These are phyloP conservation scores for Pseudocercospora macadamiae DNA, from an alignment of 2,329 filamentous ascomycete species.

Conservation along the genomic window DNA sequence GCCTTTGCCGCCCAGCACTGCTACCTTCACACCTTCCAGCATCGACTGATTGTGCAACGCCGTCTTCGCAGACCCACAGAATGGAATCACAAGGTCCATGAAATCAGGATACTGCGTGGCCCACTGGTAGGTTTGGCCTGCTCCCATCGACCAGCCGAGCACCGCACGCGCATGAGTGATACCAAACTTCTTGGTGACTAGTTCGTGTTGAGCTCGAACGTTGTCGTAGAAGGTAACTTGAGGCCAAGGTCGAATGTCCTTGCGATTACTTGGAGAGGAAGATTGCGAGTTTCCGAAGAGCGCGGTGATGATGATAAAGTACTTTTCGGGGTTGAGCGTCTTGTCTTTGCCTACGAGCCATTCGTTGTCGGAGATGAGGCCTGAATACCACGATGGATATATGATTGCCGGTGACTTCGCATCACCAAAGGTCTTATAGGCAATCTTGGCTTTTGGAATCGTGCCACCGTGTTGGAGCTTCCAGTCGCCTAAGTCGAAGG, in stretches of 20 bases:
- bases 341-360: constrained; percentile 72
- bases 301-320: constrained; percentile 70
- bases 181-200: constrained; percentile 66
- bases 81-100: constrained; percentile 66
- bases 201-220: constrained; percentile 65
- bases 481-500: constrained; percentile 48
- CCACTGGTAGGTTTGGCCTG: constrained; percentile 58
- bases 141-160: constrained; percentile 73
- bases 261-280: constrained; percentile 65
- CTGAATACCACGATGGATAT: constrained; percentile 78
- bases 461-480: constrained; percentile 65
- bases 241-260: constrained; percentile 60
- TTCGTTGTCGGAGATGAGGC: constrained; percentile 69
- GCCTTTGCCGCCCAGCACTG: constrained; percentile 62
- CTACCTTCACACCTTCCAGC: constrained; percentile 65
- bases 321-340: constrained; percentile 65
- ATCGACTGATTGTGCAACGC: constrained; percentile 70
- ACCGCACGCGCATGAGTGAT: constrained; percentile 65
- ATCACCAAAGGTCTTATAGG: constrained; percentile 76
- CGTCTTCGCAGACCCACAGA: constrained; percentile 68
- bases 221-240: constrained; percentile 69
- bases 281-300: constrained; percentile 72
- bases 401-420: constrained; percentile 66
- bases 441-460: constrained; percentile 67
- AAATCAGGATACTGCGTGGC: constrained; percentile 53